Evolutionary conservation across 2,329 filamentous ascomycete genomes (phyloP), one percentile per base, ranked within the genome.

Genomic region (Aureobasidium zeae): DNA sequence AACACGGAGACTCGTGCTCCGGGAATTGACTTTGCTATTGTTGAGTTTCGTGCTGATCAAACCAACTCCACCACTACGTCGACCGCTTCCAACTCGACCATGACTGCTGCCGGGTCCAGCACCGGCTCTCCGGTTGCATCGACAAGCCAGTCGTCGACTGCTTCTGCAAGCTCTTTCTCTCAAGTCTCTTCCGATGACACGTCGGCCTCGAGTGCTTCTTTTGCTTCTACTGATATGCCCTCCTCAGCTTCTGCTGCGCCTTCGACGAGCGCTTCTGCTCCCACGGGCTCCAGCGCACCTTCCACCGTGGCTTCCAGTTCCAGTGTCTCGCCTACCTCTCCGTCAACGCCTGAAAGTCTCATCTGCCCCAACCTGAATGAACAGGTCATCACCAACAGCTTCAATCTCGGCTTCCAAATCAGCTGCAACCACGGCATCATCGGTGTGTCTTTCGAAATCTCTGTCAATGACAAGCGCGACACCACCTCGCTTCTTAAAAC

Each of bases 321-420:
- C n/a, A n/a, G n/a, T n/a, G n/a, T n/a, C n/a, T n/a, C n/a, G n/a
- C n/a, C n/a, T n/a, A n/a, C n/a, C n/a, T n/a, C n/a, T n/a, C n/a
- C n/a, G n/a, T n/a, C n/a, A n/a, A n/a, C n/a, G n/a, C 21, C 34
- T 26, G 22, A 37, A 9, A 10, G 10, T 20, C n/a, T 37, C 21
- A 32, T 33, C 29, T 43, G 39, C 29, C 39, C 39, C 11, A 5
- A 20, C 12, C 16, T 24, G 11, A 16, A 43, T n/a, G 39, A 30
- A 17, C 3, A 12, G 9, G 21, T 34, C 28, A 25, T 25, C 22
- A 25, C 22, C 22, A 25, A 25, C 22, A 11, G 6, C 6, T 11
- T 25, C 6, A 25, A 25, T 9, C 11, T 21, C 15, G 19, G 29
- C 10, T 43, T 24, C 15, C 10, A 8, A 8, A 34, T 43, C 21